Percentiles rank a stretch among this genome's conserved stretches.
Conservation (phyloP, 768 basidiomycete genomes). For the Phallus indusiatus region DNA sequence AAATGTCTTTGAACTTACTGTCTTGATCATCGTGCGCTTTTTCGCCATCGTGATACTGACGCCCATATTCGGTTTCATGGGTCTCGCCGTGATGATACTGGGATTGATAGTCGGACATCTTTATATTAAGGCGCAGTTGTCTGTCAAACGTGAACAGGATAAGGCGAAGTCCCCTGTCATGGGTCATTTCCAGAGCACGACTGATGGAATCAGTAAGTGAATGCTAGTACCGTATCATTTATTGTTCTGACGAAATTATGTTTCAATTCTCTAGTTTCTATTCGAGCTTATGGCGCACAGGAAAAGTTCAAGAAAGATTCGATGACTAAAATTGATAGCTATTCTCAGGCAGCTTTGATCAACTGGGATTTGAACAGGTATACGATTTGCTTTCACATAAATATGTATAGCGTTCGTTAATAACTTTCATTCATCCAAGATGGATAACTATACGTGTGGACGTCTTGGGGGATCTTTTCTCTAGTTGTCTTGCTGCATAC, state of each 20-base stretch:
- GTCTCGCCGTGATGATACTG: conserved; percentile 29
- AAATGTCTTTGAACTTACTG: background rate
- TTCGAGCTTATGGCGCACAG: conserved; percentile 33
- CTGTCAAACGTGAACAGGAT: conserved; percentile 48
- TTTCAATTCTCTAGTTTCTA: conserved; percentile 22
- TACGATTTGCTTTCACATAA: background rate
- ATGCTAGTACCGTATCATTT: background rate
- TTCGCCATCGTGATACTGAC: background rate
- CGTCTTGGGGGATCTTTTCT: conserved; percentile 31
- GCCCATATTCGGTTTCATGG: conserved; percentile 37
- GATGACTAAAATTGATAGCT: conserved; percentile 26
- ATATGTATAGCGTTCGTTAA: background rate
- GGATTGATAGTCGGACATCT: conserved; percentile 37
- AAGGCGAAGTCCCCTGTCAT: conserved; percentile 40
- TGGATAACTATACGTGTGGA: conserved; percentile 32
- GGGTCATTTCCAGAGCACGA: conserved; percentile 45
- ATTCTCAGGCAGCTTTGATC: conserved; percentile 15
- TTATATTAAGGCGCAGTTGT: conserved; percentile 47
- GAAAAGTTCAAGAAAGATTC: conserved; percentile 21
- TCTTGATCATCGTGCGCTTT: background rate
- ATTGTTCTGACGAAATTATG: background rate
- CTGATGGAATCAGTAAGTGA: conserved; percentile 40
- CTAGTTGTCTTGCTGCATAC: conserved; percentile 21
- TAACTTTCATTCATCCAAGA: conserved; percentile 4
- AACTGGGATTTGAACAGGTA: conserved; percentile 24